These are phyloP conservation scores for Didymella segeticola DNA, from an alignment of 2,329 filamentous ascomycete genomes.

Conservation along the genomic window DNA sequence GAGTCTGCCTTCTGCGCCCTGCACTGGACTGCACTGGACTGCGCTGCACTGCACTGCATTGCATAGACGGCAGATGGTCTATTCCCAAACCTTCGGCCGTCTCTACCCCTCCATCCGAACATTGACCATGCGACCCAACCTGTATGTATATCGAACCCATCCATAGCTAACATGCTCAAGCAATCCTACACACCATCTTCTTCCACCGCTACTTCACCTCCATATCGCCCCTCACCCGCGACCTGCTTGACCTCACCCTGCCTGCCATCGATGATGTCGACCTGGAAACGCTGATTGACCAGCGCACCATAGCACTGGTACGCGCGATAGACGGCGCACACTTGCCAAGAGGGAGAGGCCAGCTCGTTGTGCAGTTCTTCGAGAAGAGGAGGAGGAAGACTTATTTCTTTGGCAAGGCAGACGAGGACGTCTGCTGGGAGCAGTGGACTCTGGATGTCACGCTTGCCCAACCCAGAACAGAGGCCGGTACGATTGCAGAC, in stretches of 20 bases:
- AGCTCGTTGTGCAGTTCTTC: conserved; percentile 89
- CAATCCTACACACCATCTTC: conserved; percentile 95
- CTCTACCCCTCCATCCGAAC: conserved; percentile 8
- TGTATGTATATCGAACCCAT: conserved; percentile 1
- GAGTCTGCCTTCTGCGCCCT: conserved; percentile 25
- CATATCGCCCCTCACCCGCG: conserved; percentile 80
- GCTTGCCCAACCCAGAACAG: conserved; percentile 86
- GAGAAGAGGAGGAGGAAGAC: conserved; percentile 87
- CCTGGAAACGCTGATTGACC: conserved; percentile 91
- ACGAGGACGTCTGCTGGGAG: conserved; percentile 98
- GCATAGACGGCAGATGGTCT: no score
- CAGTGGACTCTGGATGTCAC: conserved; percentile 93
- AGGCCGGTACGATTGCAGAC: conserved; percentile 70
- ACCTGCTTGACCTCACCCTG: conserved; percentile 88
- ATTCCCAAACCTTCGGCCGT: conserved; percentile 14
- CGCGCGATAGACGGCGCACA: conserved; percentile 72
- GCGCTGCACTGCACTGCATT: no score
- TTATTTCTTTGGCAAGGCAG: conserved; percentile 73
- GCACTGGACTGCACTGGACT: no score
- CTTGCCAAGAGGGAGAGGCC: conserved; percentile 69
- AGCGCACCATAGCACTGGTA: conserved; percentile 79
- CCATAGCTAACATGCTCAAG: conserved; percentile 55
- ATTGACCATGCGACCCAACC: background rate
- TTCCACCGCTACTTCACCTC: conserved; percentile 97
- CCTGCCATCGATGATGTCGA: conserved; percentile 89